Percentiles rank a stretch among this genome's conserved stretches.
Conservation (phyloP, 2,329 filamentous ascomycete genomes). For the Magnaporthiopsis poae region DNA sequence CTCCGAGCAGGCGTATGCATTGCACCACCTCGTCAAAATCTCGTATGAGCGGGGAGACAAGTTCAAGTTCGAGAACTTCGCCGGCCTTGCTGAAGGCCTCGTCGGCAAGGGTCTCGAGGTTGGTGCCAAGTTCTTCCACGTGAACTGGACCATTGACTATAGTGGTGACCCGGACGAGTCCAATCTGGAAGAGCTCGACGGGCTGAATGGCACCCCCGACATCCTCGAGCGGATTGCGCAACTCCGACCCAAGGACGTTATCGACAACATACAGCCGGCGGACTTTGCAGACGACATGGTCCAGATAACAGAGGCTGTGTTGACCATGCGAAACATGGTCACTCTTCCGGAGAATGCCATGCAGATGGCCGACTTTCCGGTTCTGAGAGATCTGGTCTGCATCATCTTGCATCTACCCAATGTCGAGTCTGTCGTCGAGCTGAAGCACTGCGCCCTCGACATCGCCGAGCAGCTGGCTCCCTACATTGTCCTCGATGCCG, state of each 20-base stretch:
- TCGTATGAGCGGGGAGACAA: constrained; percentile 91
- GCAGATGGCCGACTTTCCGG: constrained; percentile 65
- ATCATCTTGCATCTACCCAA: constrained; percentile 70
- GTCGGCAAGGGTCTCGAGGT: constrained; percentile 76
- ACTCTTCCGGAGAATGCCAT: constrained; percentile 79
- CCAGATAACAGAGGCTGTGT: constrained; percentile 71
- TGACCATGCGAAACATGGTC: constrained; percentile 94
- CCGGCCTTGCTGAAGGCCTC: constrained; percentile 76
- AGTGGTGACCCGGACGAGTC: constrained; percentile 41
- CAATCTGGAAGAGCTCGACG: constrained; percentile 38
- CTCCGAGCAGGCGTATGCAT: constrained; percentile 79
- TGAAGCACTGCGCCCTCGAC: constrained; percentile 85
- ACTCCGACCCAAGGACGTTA: constrained; percentile 48
- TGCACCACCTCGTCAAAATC: constrained; percentile 90
- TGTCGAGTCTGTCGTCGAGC: constrained; percentile 62
- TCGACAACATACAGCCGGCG: constrained; percentile 63
- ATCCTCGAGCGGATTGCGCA: constrained; percentile 61
- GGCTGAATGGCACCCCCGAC: constrained; percentile 59
- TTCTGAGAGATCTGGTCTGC: constrained; percentile 72
- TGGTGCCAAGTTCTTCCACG: constrained; percentile 67
- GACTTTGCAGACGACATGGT: constrained; percentile 62
- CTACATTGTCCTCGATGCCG: constrained; percentile 60
- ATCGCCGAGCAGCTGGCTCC: constrained; percentile 84
- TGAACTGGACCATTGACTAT: constrained; percentile 73
- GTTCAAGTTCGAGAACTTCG: constrained; percentile 88